Evolutionary conservation across 2,329 filamentous ascomycete genomes (phyloP).

Genomic region (Ambrosiella beaveri): DNA sequence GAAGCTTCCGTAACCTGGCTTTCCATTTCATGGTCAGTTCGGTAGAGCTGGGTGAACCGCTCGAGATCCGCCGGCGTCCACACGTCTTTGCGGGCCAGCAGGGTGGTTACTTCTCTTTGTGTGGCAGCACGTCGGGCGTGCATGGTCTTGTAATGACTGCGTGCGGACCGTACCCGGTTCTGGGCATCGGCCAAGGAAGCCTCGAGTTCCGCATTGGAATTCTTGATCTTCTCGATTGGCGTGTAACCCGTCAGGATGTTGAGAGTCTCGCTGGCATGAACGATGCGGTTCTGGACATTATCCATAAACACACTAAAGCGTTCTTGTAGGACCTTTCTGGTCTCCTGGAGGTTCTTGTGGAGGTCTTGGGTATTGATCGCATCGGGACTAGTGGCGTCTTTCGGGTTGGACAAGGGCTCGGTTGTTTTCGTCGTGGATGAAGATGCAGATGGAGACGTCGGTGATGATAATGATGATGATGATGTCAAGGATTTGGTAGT

Average conservation of each 20-base stretch:
- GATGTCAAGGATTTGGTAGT: background rate
- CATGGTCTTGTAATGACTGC: constrained; percentile 63
- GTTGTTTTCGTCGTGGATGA: constrained; percentile 8
- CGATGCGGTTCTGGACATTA: constrained; percentile 66
- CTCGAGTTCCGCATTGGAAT: constrained; percentile 55
- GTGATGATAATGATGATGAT: constrained; percentile 9
- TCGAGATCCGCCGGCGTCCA: constrained; percentile 82
- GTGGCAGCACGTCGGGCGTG: constrained; percentile 71
- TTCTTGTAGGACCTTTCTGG: constrained; percentile 18
- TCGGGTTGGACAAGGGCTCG: constrained; percentile 6
- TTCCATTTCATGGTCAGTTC: constrained; percentile 84
- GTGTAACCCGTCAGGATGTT: constrained; percentile 93
- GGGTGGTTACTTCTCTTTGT: constrained; percentile 86
- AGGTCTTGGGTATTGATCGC: constrained; percentile 19
- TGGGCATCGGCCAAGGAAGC: constrained; percentile 40
- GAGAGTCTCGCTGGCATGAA: constrained; percentile 70
- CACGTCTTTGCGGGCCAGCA: constrained; percentile 82
- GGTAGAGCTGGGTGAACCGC: constrained; percentile 82
- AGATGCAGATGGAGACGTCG: constrained; percentile 16
- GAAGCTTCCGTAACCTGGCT: constrained; percentile 60
- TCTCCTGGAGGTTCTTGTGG: constrained; percentile 20
- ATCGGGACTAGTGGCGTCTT: background rate
- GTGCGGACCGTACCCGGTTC: constrained; percentile 49
- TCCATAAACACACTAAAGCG: constrained; percentile 64
- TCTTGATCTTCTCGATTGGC: constrained; percentile 71